Percentiles rank a stretch among this genome's conserved stretches.
Evolutionary conservation across 1,284 basidiomycete species (phyloP).

Genomic region (Irpex rosettiformis): DNA sequence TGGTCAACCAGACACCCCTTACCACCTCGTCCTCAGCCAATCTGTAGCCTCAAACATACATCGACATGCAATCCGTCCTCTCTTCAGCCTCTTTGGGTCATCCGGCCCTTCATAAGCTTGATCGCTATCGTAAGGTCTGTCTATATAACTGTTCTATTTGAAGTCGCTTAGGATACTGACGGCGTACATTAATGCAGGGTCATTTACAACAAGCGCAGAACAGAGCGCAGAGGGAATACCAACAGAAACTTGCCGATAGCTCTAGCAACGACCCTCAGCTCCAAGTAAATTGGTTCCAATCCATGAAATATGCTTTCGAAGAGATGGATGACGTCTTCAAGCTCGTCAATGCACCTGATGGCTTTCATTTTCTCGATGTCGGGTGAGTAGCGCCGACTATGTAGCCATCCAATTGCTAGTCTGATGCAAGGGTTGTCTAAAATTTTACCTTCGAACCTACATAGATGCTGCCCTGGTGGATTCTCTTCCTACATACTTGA

Average conservation of each 20-base stretch:
- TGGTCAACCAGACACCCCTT: too few species aligned
- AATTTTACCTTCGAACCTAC: too few species aligned
- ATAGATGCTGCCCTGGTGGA: slow-evolving; percentile 29
- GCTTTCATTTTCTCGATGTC: slow-evolving; percentile 25
- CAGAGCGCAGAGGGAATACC: not conserved
- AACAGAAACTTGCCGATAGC: not conserved
- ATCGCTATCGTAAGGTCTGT: not conserved
- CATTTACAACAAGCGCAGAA: not conserved
- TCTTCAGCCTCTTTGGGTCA: not conserved
- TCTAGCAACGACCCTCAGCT: not conserved
- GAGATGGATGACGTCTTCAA: slow-evolving; percentile 22
- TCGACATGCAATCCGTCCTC: not conserved
- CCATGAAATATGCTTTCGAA: slow-evolving; percentile 21
- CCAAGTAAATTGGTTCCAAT: slow-evolving; percentile 9
- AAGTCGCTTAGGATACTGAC: too few species aligned
- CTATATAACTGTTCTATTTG: too few species aligned
- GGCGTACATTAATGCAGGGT: not conserved
- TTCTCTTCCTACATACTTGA: slow-evolving; percentile 26
- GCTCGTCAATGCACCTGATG: slow-evolving; percentile 17
- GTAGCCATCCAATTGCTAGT: too few species aligned
- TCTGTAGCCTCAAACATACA: not conserved
- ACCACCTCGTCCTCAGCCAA: too few species aligned
- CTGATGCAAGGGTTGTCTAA: too few species aligned
- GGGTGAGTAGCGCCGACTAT: slow-evolving; percentile 18
- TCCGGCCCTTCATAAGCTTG: not conserved